These are phyloP conservation scores for Macadamia integrifolia DNA, from an alignment of 164 flowering plant species.

Conservation along the genomic window DNA sequence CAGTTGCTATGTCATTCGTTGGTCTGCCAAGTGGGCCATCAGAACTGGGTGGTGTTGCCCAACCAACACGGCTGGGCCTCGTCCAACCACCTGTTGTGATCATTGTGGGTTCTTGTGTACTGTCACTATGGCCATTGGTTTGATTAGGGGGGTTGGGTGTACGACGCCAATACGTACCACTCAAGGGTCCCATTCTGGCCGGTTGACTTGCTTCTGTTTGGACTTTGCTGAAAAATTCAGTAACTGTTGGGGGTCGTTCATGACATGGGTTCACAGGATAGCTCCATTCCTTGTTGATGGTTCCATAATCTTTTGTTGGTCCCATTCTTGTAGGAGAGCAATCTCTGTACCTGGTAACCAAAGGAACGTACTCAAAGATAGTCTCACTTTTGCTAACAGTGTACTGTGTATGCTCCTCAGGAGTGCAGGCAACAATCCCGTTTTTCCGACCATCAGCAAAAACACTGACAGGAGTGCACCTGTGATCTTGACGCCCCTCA, in stretches of 20 bases:
- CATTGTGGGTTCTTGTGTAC: constrained; percentile 7
- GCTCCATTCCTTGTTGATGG: constrained; percentile 7
- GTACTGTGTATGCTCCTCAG: constrained; percentile 3
- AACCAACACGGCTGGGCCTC: constrained; percentile 21
- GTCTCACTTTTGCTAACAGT: constrained; percentile 21
- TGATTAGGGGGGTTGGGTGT: constrained; percentile 1
- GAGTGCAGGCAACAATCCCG: constrained; percentile 18
- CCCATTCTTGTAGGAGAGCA: constrained; percentile 11
- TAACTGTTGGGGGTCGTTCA: constrained; percentile 25
- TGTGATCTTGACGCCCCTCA: constrained; percentile 20
- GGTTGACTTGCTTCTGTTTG: constrained; percentile 28
- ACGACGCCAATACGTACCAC: constrained; percentile 21
- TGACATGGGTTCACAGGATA: constrained; percentile 12
- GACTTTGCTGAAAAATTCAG: constrained; percentile 22
- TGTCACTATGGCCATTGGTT: constrained; percentile 4
- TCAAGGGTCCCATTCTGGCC: constrained; percentile 6
- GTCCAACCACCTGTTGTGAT: constrained; percentile 17
- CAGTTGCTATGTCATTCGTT: constrained; percentile 17
- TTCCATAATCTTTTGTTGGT: constrained; percentile 6
- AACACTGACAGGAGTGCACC: constrained; percentile 29
- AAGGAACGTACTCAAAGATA: constrained; percentile 16
- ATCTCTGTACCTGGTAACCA: constrained; percentile 5
- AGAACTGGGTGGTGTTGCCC: constrained; percentile 17
- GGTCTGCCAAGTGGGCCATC: constrained; percentile 12
- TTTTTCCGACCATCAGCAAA: constrained; percentile 34